Evolutionary conservation across 2,329 filamentous ascomycete species (phyloP), one percentile per base, ranked within the genome.

Genomic region (Nemania sp.): DNA sequence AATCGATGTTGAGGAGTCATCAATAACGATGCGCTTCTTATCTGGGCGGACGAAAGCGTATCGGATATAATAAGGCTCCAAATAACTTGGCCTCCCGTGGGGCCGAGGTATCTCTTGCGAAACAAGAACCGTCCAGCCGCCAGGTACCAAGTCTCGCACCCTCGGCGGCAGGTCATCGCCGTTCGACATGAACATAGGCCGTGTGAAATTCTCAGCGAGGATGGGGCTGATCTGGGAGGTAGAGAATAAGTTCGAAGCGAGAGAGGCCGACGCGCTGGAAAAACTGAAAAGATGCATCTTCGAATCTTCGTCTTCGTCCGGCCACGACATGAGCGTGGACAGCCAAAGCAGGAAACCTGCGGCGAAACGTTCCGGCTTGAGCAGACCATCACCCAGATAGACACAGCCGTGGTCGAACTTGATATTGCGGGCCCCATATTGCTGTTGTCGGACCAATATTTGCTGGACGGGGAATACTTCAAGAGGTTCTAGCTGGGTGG

Each of bases 351-450:
- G 37, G 33, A 60, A 56, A 8, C 52, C 45, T 20, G 54, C 15
- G 17, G 54, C 45, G 33, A 58, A 58, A 12, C 15, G 48, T 20
- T 60, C 54, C 5, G 57, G 57, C 39, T 49, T 50, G 7, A 58
- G 57, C 4, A 60, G 54, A 14, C 44, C 54, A 28, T 58, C 57
- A 2, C 37, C 43, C 4, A 58, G 42, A 36, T 51, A 40, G 8
- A 53, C 40, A 12, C 30, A 49, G 6, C 51, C 37, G 49, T 55
- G 40, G 2, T 48, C 26, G 19, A 45, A 39, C 7, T 11, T 19
- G 24, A 17, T 6, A 6, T 2, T 14, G 24, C 24, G 46, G 6
- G 6, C 9, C 4, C n/a, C 5, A 11, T 14, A 8, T 1, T 9
- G 20, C 19, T 43, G 31, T 36, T 43, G 41, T 14, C 54, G 44